A percentile compares a stretch with the other conserved stretches of the same genome.
Evolutionary conservation across 2,329 filamentous ascomycete species (phyloP).

Genomic region (Cephalotrichum gorgonifer): DNA sequence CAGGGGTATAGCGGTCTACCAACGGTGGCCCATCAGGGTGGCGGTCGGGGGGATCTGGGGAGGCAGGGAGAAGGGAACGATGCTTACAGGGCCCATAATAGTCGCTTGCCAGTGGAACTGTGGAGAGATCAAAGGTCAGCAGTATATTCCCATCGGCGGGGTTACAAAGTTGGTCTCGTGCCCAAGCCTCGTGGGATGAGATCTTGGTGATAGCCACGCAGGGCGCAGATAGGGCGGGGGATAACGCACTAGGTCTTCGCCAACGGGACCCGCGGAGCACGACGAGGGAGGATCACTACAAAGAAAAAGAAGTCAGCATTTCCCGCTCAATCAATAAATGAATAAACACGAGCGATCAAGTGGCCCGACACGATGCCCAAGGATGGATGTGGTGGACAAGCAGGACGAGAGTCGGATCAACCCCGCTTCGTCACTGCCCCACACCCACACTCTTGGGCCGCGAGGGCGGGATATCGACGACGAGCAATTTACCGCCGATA

Average conservation of each 20-base stretch:
- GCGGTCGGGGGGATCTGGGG: background rate
- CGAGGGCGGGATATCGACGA: too few species aligned
- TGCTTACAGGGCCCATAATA: conserved; percentile 96
- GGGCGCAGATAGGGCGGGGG: background rate
- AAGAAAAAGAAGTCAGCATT: conserved; percentile 6
- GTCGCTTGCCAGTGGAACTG: conserved; percentile 99
- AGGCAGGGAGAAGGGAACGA: conserved; percentile 11
- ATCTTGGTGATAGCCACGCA: background rate
- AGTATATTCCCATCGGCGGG: background rate
- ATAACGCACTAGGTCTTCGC: conserved; percentile 87
- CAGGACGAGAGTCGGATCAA: background rate
- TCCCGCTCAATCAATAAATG: conserved; percentile 15
- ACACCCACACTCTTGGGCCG: background rate
- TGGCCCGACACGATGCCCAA: too few species aligned
- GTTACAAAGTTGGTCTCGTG: background rate
- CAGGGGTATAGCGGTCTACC: background rate
- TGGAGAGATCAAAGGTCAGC: conserved; percentile 6
- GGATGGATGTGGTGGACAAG: background rate
- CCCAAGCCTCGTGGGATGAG: background rate
- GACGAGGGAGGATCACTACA: conserved; percentile 92
- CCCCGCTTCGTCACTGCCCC: conserved; percentile 1
- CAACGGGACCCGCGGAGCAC: conserved; percentile 93
- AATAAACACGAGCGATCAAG: conserved; percentile 7
- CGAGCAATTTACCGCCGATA: too few species aligned
- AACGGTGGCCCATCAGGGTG: background rate